A percentile compares a stretch with the other conserved stretches of the same genome.
These are phyloP conservation scores for Collybiopsis luxurians DNA, from an alignment of 768 basidiomycete species.

Conservation along the genomic window DNA sequence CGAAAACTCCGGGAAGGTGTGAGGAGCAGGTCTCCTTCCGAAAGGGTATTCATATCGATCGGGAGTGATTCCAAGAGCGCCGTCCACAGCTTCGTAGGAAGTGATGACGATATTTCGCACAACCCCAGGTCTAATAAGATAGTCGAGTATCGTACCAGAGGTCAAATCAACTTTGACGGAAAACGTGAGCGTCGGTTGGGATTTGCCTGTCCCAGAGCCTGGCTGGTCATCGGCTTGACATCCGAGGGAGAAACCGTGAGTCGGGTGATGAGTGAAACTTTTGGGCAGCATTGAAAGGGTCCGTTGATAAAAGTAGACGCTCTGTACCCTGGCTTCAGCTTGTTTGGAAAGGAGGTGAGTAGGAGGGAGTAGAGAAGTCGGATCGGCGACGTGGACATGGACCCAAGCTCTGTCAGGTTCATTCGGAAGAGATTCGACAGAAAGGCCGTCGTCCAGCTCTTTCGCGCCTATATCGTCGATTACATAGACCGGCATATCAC, in stretches of 20 bases:
- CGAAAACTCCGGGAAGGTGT: no score
- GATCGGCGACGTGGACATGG: constrained; percentile 93
- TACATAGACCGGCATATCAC: constrained; percentile 75
- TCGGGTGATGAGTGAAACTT: constrained; percentile 43
- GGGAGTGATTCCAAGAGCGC: constrained; percentile 31
- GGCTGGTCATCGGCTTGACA: constrained; percentile 9
- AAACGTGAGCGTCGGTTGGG: constrained; percentile 72
- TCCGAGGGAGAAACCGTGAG: constrained; percentile 38
- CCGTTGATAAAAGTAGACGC: constrained; percentile 65
- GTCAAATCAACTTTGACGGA: constrained; percentile 63
- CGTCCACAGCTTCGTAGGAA: constrained; percentile 70
- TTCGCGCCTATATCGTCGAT: constrained; percentile 78
- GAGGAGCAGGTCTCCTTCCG: constrained; percentile 21
- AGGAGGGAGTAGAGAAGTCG: constrained; percentile 74
- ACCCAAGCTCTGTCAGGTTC: constrained; percentile 71
- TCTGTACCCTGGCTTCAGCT: constrained; percentile 50
- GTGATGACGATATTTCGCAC: constrained; percentile 64
- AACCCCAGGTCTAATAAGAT: constrained; percentile 66
- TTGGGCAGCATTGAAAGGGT: constrained; percentile 74
- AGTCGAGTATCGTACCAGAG: constrained; percentile 65
- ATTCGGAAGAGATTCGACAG: constrained; percentile 63
- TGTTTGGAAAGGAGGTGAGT: constrained; percentile 56
- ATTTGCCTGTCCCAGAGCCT: constrained; percentile 23
- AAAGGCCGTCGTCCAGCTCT: constrained; percentile 94
- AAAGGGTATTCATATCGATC: constrained; percentile 39